phyloP scores from a whole-genome alignment of 139 green algal genomes.

The Edaphochlamys debaryana region DNA sequence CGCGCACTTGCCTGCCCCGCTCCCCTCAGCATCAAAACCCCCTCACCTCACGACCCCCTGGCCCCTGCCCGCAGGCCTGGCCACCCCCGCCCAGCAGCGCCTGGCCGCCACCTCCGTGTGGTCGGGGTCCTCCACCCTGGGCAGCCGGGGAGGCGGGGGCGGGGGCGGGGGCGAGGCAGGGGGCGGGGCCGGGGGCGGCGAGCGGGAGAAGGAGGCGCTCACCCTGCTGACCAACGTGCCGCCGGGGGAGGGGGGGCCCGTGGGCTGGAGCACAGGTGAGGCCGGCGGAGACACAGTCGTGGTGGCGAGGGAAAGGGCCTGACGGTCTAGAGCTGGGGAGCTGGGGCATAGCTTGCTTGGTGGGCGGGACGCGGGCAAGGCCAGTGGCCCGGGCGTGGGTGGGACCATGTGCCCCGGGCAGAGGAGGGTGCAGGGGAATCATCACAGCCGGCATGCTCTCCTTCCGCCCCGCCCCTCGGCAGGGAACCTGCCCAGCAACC shows the following conservation, averaged over 20 bases:
- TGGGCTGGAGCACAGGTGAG: constrained; percentile 36
- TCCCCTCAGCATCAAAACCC: background rate
- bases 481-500: constrained; percentile 38
- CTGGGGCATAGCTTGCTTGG: too few species aligned
- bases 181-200: background rate
- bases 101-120: constrained; percentile 4
- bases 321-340: too few species aligned
- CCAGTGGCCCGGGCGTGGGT: too few species aligned
- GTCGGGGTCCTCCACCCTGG: background rate
- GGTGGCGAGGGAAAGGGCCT: too few species aligned
- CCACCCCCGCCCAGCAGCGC: constrained; percentile 10
- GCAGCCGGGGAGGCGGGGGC: background rate
- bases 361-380: too few species aligned
- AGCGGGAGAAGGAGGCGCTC: constrained; percentile 36
- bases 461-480: too few species aligned
- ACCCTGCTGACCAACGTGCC: constrained; percentile 45
- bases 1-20: background rate
- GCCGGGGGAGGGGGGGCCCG: constrained; percentile 20
- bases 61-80: constrained; percentile 12
- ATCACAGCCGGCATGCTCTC: too few species aligned
- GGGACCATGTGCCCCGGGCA: too few species aligned
- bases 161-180: background rate
- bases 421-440: too few species aligned
- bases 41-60: too few species aligned
- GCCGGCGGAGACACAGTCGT: too few species aligned